phyloP scores from a whole-genome alignment of 495 filamentous ascomycete species.

The Neurospora sp. region DNA sequence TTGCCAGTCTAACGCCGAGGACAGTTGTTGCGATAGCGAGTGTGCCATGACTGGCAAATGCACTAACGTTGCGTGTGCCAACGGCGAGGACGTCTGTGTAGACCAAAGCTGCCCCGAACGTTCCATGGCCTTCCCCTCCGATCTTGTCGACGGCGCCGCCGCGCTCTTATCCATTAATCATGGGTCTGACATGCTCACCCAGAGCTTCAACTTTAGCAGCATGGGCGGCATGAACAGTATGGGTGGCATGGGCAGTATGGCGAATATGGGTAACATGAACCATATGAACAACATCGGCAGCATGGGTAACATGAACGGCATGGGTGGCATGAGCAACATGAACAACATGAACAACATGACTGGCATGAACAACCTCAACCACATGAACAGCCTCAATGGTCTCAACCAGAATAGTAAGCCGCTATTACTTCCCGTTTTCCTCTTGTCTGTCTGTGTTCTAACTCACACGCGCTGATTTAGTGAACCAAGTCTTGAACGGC shows the following conservation, averaged over 20 bases:
- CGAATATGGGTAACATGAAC: neutral
- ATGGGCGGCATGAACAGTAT: neutral
- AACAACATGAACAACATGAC: neutral
- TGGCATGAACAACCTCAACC: neutral
- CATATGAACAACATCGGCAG: neutral
- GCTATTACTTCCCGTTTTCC: neutral
- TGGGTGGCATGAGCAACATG: neutral
- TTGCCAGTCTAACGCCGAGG: slow-evolving; percentile 17
- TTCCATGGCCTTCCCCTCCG: slow-evolving; percentile 7
- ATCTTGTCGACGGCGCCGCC: slow-evolving; percentile 21
- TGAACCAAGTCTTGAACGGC: slow-evolving; percentile 6
- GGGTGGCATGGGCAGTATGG: neutral
- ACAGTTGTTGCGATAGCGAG: slow-evolving; percentile 26
- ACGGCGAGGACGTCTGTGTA: slow-evolving; percentile 23
- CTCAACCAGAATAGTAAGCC: neutral
- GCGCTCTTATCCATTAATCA: slow-evolving; percentile 28
- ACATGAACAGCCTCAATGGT: neutral
- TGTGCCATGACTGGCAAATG: slow-evolving; percentile 31
- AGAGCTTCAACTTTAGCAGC: slow-evolving; percentile 5
- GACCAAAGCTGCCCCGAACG: slow-evolving; percentile 24
- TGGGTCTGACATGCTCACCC: slow-evolving; percentile 8
- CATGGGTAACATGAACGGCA: neutral
- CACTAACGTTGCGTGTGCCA: slow-evolving; percentile 20
- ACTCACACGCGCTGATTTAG: neutral
- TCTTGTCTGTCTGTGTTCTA: neutral